phyloP scores from a whole-genome alignment of 805 yeast genomes.

The Yarrowia keelungensis region DNA sequence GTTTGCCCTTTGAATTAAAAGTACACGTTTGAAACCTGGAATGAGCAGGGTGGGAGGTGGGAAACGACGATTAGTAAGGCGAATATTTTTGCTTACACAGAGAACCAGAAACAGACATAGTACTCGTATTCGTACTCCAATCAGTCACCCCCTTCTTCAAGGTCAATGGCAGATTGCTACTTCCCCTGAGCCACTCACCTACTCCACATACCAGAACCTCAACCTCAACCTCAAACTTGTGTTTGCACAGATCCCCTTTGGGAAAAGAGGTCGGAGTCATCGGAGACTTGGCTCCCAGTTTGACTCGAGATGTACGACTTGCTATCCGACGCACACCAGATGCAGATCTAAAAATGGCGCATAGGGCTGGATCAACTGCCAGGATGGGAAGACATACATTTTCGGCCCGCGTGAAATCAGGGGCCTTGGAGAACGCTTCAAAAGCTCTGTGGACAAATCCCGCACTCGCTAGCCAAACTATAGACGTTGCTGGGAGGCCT shows the following conservation, averaged over 20 bases:
- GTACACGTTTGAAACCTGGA: conserved; percentile 16
- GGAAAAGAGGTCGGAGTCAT: conserved; percentile 11
- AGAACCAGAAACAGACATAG: no score
- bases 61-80: no score
- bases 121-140: no score
- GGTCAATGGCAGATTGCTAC: no score
- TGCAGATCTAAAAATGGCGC: conserved; percentile 29
- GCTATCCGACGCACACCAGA: conserved; percentile 4
- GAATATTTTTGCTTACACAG: no score
- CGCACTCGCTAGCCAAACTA: neutral
- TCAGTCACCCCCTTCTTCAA: no score
- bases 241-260: conserved; percentile 5
- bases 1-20: neutral
- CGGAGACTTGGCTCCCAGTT: conserved; percentile 19
- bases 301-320: conserved; percentile 8
- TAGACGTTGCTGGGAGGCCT: neutral
- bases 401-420: no score
- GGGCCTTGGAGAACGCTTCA: no score
- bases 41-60: neutral
- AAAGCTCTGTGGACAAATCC: neutral
- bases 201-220: neutral
- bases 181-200: no score
- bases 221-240: conserved; percentile 18
- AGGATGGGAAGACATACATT: neutral
- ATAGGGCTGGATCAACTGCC: conserved; percentile 20